A percentile compares a stretch with the other conserved stretches of the same genome.
These are phyloP conservation scores for Inga leiocalycina DNA, from an alignment of 306 rosid species.

Conservation along the genomic window DNA sequence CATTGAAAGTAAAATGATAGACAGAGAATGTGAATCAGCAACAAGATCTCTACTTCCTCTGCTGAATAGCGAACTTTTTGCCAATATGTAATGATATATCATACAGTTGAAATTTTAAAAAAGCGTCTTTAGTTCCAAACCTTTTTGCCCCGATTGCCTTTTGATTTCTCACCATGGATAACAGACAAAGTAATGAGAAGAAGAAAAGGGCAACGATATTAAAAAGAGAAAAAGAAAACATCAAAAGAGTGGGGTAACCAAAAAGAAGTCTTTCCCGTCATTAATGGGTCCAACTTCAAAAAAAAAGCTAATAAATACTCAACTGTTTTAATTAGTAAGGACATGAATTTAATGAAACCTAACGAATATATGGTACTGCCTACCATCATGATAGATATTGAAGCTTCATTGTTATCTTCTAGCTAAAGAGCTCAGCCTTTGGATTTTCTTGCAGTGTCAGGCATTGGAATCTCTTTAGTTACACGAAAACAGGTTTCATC, in stretches of 20 bases:
- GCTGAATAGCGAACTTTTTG: conserved; percentile 13
- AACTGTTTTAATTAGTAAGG: not conserved
- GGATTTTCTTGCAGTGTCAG: not conserved
- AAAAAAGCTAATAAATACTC: not conserved
- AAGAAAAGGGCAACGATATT: not conserved
- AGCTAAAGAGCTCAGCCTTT: not conserved
- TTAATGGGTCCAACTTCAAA: not conserved
- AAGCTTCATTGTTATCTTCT: not conserved
- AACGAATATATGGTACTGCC: not conserved
- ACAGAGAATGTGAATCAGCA: not conserved
- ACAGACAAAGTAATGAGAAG: not conserved
- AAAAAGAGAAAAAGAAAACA: not conserved
- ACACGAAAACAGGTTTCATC: not conserved
- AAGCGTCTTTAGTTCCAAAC: not conserved
- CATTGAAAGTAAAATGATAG: not conserved
- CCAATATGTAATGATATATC: not conserved
- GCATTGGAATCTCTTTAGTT: not conserved
- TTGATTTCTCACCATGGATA: not conserved
- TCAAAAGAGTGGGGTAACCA: not conserved
- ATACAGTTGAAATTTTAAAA: not conserved
- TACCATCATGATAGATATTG: not conserved
- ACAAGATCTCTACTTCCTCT: not conserved
- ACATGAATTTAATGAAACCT: not conserved
- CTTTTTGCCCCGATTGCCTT: not conserved
- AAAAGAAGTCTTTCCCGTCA: not conserved